Conservation (phyloP, 2,329 filamentous ascomycete genomes). For the Fusarium mexicanum region DNA sequence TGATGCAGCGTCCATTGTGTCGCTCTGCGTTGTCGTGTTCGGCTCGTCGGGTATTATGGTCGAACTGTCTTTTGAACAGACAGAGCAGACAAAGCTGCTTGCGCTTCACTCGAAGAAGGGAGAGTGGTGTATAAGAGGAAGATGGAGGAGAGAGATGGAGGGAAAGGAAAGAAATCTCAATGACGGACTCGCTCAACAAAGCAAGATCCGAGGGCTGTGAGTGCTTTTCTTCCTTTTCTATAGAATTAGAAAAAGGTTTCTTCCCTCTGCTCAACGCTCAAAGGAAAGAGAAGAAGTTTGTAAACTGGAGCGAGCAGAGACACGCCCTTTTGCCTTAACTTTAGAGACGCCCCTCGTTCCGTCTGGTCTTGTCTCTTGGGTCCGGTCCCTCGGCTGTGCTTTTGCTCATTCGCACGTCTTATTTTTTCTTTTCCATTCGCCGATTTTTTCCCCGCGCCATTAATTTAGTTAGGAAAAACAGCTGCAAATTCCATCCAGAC, state of each 20-base stretch:
- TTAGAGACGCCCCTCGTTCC: constrained; percentile 27
- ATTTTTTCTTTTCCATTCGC: constrained; percentile 31
- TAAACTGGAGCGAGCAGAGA: constrained; percentile 32
- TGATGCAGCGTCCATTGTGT: constrained; percentile 53
- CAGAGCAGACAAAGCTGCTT: constrained; percentile 37
- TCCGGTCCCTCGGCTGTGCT: constrained; percentile 35
- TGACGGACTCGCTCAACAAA: constrained; percentile 35
- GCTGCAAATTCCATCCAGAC: constrained; percentile 31
- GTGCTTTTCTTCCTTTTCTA: constrained; percentile 38
- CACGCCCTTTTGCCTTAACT: constrained; percentile 28
- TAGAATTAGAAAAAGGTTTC: constrained; percentile 40
- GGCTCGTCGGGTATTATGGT: constrained; percentile 24
- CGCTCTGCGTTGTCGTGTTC: constrained; percentile 39
- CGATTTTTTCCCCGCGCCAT: constrained; percentile 45
- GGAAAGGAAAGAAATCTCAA: constrained; percentile 34
- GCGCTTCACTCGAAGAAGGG: constrained; percentile 41
- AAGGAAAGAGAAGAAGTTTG: constrained; percentile 32
- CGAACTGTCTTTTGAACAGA: constrained; percentile 25
- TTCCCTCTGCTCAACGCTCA: constrained; percentile 41
- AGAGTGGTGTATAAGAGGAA: constrained; percentile 1
- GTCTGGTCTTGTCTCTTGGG: constrained; percentile 4
- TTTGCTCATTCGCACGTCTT: constrained; percentile 37
- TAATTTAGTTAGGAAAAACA: constrained; percentile 19
- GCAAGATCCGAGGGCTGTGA: constrained; percentile 38
- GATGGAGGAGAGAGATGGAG: constrained; percentile 12